Evolutionary conservation across 2,329 filamentous ascomycete species (phyloP).

Genomic region (Neodidymelliopsis sp.): DNA sequence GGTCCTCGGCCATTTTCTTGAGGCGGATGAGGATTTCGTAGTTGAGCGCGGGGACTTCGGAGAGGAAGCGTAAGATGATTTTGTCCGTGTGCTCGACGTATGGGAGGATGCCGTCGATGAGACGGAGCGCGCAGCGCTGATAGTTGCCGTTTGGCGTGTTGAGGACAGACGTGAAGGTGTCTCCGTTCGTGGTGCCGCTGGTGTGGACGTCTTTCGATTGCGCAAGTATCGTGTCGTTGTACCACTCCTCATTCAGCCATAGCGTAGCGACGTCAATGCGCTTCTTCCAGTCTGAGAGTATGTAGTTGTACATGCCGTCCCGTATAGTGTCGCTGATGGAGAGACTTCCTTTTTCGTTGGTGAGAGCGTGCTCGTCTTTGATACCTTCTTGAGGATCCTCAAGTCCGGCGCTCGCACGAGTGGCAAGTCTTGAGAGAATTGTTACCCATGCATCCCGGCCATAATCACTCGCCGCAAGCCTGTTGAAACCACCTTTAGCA

Average conservation of each 20-base stretch:
- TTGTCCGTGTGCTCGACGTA: constrained; percentile 94
- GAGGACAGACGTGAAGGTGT: constrained; percentile 42
- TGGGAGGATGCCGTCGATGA: constrained; percentile 88
- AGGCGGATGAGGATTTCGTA: constrained; percentile 75
- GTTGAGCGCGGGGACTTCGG: constrained; percentile 85
- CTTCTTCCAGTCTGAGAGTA: constrained; percentile 89
- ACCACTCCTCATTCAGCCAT: constrained; percentile 99
- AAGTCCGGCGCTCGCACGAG: constrained; percentile 75
- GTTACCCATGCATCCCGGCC: constrained; percentile 92
- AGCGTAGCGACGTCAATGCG: constrained; percentile 89
- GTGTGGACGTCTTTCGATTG: constrained; percentile 37
- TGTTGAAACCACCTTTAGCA: constrained; percentile 74
- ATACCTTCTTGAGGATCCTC: constrained; percentile 70
- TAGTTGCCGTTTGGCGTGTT: constrained; percentile 65
- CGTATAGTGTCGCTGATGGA: constrained; percentile 75
- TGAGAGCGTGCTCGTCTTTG: constrained; percentile 63
- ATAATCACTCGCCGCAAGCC: constrained; percentile 82
- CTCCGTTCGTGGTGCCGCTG: constrained; percentile 54
- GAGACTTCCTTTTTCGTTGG: constrained; percentile 37
- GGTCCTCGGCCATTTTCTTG: constrained; percentile 67
- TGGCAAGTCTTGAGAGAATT: constrained; percentile 83
- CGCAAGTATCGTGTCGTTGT: constrained; percentile 76
- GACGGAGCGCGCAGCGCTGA: constrained; percentile 76
- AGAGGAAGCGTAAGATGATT: constrained; percentile 86
- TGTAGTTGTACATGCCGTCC: constrained; percentile 81